A percentile compares a stretch with the other conserved stretches of the same genome.
phyloP scores from a whole-genome alignment of 495 filamentous ascomycete species.

The Hypoxylon lienhwacheense region DNA sequence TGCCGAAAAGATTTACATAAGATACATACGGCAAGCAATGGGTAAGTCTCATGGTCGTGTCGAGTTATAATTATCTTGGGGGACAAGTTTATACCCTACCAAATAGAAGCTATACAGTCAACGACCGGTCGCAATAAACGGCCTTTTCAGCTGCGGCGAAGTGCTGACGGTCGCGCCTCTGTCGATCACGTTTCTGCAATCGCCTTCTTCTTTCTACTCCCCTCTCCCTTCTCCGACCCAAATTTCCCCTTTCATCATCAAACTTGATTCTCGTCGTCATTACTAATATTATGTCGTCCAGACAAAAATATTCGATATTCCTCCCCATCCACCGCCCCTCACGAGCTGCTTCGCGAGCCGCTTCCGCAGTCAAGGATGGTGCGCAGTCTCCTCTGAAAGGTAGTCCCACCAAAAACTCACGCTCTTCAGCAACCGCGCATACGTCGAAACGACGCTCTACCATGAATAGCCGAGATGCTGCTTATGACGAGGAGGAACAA shows the following conservation, averaged over 20 bases:
- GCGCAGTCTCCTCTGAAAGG: constrained; percentile 53
- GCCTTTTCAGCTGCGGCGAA: constrained; percentile 38
- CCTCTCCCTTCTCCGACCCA: constrained; percentile 2
- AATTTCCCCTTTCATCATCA: constrained; percentile 2
- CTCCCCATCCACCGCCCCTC: constrained; percentile 54
- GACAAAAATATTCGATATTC: constrained; percentile 59
- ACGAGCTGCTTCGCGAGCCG: constrained; percentile 54
- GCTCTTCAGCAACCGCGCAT: constrained; percentile 49
- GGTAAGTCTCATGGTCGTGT: constrained; percentile 61
- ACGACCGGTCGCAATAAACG: constrained; percentile 24
- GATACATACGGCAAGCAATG: constrained; percentile 75
- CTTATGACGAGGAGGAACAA: constrained; percentile 93
- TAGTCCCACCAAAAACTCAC: constrained; percentile 51
- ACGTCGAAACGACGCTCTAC: constrained; percentile 86
- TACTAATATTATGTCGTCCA: constrained; percentile 44
- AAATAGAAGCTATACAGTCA: no score
- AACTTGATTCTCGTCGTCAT: not conserved
- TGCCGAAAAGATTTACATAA: constrained; percentile 91
- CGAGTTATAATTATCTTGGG: constrained; percentile 11
- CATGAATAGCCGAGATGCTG: constrained; percentile 95
- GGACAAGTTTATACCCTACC: no score
- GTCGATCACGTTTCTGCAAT: constrained; percentile 40
- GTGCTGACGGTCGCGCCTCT: constrained; percentile 34
- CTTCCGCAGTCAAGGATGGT: constrained; percentile 60
- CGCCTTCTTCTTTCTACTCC: constrained; percentile 24